Percentiles rank a stretch among this genome's conserved stretches.
Evolutionary conservation across 345 rosid species (phyloP).

Genomic region (Rhodomyrtus tomentosa): DNA sequence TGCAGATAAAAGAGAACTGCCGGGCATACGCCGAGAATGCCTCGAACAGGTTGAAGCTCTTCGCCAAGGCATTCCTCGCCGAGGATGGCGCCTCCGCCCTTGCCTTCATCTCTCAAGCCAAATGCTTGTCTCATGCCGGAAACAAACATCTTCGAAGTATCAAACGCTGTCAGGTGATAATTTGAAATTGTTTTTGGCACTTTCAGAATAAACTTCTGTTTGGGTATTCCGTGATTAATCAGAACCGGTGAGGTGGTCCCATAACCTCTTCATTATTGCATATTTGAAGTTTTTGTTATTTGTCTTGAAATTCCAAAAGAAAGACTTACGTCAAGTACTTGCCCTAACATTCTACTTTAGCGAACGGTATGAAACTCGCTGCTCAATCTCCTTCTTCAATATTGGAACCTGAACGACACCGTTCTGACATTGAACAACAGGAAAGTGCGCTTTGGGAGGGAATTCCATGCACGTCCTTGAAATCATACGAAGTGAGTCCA

Average conservation of each 20-base stretch:
- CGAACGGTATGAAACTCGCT: background rate
- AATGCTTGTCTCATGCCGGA: conserved; percentile 23
- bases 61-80: conserved; percentile 45
- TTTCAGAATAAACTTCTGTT: too few species aligned
- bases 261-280: background rate
- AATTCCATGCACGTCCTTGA: conserved; percentile 42
- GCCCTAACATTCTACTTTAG: background rate
- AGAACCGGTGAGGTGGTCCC: background rate
- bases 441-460: conserved; percentile 80
- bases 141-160: conserved; percentile 38
- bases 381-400: background rate
- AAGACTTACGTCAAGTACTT: background rate
- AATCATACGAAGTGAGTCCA: conserved; percentile 21
- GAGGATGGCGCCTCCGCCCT: conserved; percentile 33
- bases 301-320: conserved; percentile 12
- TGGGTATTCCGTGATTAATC: background rate
- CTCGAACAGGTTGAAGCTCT: conserved; percentile 52
- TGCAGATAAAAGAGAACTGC: conserved; percentile 51
- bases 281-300: background rate
- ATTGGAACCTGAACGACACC: background rate
- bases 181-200: background rate
- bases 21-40: conserved; percentile 36
- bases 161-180: conserved; percentile 27
- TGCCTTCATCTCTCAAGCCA: conserved; percentile 52
- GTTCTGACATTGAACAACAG: conserved; percentile 11